Evolutionary conservation across 768 basidiomycete species (phyloP).

Genomic region (Podaxis mareebaensis): DNA sequence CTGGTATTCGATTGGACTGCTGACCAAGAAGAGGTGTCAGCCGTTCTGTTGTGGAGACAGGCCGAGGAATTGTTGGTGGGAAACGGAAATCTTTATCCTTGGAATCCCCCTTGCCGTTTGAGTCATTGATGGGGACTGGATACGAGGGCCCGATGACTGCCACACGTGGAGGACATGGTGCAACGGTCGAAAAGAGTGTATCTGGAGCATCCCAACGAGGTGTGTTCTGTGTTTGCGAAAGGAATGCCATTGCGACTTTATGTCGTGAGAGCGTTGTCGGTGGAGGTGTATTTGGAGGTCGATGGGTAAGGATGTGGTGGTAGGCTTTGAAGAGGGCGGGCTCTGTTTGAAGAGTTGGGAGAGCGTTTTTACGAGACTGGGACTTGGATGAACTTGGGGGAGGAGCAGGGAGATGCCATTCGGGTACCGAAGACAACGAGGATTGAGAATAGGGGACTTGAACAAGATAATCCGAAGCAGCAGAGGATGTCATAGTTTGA

Average conservation of each 20-base stretch:
- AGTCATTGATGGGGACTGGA: conserved; percentile 48
- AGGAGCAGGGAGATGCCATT: conserved; percentile 67
- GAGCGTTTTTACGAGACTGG: conserved; percentile 24
- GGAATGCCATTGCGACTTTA: conserved; percentile 73
- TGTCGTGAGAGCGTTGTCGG: conserved; percentile 64
- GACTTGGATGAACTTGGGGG: conserved; percentile 25
- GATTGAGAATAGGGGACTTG: conserved; percentile 77
- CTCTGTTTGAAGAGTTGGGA: conserved; percentile 57
- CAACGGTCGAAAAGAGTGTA: conserved; percentile 59
- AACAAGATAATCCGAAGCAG: conserved; percentile 68
- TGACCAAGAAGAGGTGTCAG: conserved; percentile 66
- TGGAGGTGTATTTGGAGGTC: conserved; percentile 48
- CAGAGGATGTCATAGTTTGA: conserved; percentile 45
- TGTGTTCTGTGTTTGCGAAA: conserved; percentile 53
- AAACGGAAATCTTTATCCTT: conserved; percentile 53
- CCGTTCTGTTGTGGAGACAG: conserved; percentile 45
- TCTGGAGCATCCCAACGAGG: conserved; percentile 72
- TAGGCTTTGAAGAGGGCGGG: conserved; percentile 68
- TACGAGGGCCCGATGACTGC: conserved; percentile 66
- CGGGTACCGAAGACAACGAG: conserved; percentile 59
- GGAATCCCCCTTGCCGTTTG: conserved; percentile 29
- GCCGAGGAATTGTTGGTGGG: conserved; percentile 47
- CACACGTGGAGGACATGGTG: conserved; percentile 62
- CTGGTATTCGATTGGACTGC: conserved; percentile 65
- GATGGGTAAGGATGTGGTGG: conserved; percentile 76